These are phyloP conservation scores for Wickerhamiella brachini DNA, from an alignment of 805 yeast genomes.

Conservation along the genomic window DNA sequence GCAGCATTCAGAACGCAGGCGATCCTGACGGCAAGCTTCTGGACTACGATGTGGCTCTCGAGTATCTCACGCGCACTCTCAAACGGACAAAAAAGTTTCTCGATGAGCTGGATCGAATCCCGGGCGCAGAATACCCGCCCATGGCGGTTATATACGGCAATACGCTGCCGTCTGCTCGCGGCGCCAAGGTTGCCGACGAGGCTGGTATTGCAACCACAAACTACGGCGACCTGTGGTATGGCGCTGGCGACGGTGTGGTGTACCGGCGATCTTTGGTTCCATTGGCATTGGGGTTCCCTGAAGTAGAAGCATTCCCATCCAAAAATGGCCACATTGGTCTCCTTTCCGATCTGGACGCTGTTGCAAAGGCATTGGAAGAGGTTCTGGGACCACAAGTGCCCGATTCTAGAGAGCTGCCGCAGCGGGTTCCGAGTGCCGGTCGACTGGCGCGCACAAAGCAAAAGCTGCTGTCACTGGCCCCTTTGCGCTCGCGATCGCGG, in stretches of 20 bases:
- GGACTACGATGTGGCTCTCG: constrained; percentile 39
- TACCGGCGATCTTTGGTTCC: constrained; percentile 77
- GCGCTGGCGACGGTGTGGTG: constrained; percentile 90
- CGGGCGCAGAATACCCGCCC: constrained; percentile 55
- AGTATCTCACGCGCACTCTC: constrained; percentile 50
- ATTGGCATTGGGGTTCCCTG: constrained; percentile 52
- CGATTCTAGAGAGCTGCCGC: background rate
- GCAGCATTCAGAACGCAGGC: constrained; percentile 7
- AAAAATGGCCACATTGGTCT: constrained; percentile 67
- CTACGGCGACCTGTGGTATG: constrained; percentile 65
- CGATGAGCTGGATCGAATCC: constrained; percentile 37
- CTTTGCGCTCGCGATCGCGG: background rate
- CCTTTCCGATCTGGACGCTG: constrained; percentile 56
- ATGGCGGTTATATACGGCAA: constrained; percentile 71
- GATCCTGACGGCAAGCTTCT: constrained; percentile 6
- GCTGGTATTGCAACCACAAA: constrained; percentile 58
- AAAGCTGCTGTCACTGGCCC: background rate
- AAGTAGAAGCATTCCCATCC: constrained; percentile 53
- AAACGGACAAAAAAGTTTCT: constrained; percentile 44
- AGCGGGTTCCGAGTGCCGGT: background rate
- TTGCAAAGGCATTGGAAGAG: constrained; percentile 51
- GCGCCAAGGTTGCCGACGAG: constrained; percentile 48
- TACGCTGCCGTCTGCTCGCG: constrained; percentile 72
- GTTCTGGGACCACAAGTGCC: background rate
- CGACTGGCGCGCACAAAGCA: background rate